Base-by-base conservation (phyloP, 2,329 filamentous ascomycete genomes). In the Aureobasidium sp. region DNA sequence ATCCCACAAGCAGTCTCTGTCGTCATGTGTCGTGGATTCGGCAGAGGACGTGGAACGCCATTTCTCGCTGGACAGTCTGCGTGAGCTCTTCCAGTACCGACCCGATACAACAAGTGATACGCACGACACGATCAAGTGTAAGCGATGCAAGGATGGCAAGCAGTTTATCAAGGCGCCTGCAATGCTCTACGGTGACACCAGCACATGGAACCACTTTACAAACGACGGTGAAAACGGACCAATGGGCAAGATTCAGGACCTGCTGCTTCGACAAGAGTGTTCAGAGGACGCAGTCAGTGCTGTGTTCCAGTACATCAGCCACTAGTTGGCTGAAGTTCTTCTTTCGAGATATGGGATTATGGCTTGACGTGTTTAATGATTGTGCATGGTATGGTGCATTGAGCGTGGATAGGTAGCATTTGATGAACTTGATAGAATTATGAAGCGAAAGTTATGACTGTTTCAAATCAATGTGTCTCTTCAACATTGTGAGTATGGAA, bases 101-200 rank as follows among this genome's bases (percentile, higher is more conserved):
- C 82, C 86, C 0, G 84, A 87, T 50, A 99, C 94, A 0, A 87
- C 80, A 16, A 96, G 91, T 68, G 95, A 99, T 70, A 99, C 94
- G 0, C 94, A 99, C 73, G 94, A 97, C 71, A 97, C 93, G 0
- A 97, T 99, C 82, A 97, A 96, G 77, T 99, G 94, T 75, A 97
- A 96, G 78, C 82, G 94, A 44, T 99, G 94, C 74, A 89, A 77
- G 64, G 76, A 88, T 69, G 93, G 93, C 0, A 87, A 82, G 64
- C 94, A 99, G 75, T 84, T 83, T 65, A 84, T 97, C 70, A 97
- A 97, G 74, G 91, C 93, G 1, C 89, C 89, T 4, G 94, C 94
- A 1, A 93, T 97, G 87, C 78, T 99, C 63, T 99, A 99, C 71
- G 94, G 94, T 58, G 94, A 99, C 71, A 97, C 94, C 27, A 97